phyloP scores from a whole-genome alignment of 1,284 basidiomycete species.

The Puccinia polysora region DNA sequence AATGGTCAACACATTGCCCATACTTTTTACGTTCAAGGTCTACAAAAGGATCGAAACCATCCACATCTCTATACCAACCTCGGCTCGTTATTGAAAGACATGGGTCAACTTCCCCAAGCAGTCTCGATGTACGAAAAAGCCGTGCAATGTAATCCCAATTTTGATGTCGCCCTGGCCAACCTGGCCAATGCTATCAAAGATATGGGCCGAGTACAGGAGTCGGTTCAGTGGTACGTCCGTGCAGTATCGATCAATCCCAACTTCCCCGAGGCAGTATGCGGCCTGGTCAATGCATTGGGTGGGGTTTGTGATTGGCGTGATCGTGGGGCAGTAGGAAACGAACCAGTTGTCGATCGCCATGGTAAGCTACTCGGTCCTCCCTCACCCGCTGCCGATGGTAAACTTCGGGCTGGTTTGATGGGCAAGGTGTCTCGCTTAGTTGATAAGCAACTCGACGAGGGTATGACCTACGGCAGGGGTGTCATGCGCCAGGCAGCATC shows the following conservation, averaged over 20 bases:
- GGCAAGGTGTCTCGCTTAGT: conserved; percentile 57
- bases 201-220: conserved; percentile 58
- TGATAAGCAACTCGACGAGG: conserved; percentile 57
- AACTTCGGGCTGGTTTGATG: conserved; percentile 56
- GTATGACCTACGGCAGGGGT: conserved; percentile 55
- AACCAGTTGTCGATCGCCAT: conserved; percentile 29
- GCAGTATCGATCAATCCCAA: conserved; percentile 60
- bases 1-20: conserved; percentile 57
- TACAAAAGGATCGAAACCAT: conserved; percentile 60
- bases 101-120: conserved; percentile 59
- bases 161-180: conserved; percentile 63
- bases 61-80: conserved; percentile 63
- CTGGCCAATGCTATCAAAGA: conserved; percentile 63
- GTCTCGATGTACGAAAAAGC: conserved; percentile 60
- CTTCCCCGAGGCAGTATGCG: conserved; percentile 62
- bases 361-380: conserved; percentile 30
- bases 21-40: conserved; percentile 60
- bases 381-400: conserved; percentile 43
- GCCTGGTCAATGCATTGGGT: conserved; percentile 59
- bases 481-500: conserved; percentile 54
- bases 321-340: conserved; percentile 52
- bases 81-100: conserved; percentile 62
- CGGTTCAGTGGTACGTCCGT: conserved; percentile 60
- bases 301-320: conserved; percentile 62
- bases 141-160: conserved; percentile 60